Evolutionary conservation across 768 basidiomycete genomes (phyloP).

Genomic region (Trametes punicea): DNA sequence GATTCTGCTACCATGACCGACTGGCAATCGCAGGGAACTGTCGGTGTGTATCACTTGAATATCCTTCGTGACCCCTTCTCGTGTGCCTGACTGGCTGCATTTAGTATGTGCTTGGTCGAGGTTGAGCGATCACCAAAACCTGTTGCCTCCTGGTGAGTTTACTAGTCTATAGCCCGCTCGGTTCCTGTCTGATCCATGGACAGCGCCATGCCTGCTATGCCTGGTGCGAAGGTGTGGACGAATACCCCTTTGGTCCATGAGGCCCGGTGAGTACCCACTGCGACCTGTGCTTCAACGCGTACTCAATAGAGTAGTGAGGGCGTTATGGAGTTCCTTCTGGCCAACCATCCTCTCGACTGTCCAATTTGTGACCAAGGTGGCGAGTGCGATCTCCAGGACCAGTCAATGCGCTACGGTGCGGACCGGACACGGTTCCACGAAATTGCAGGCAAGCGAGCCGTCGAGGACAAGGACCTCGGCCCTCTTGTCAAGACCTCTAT

Average conservation of each 20-base stretch:
- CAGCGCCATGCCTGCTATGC: constrained; percentile 98
- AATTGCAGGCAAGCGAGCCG: constrained; percentile 95
- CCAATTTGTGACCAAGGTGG: constrained; percentile 99
- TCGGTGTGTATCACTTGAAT: constrained; percentile 69
- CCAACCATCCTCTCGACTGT: constrained; percentile 98
- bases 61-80: not conserved
- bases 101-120: constrained; percentile 97
- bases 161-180: not conserved
- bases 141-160: constrained; percentile 80
- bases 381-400: constrained; percentile 98
- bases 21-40: constrained; percentile 98
- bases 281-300: constrained; percentile 13
- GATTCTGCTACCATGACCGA: constrained; percentile 88
- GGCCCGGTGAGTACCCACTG: constrained; percentile 55
- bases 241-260: constrained; percentile 89
- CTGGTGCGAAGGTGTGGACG: constrained; percentile 87
- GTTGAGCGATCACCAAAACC: constrained; percentile 95
- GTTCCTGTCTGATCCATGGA: not conserved
- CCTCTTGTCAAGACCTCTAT: constrained; percentile 98
- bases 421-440: constrained; percentile 99
- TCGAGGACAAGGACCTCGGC: constrained; percentile 97
- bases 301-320: constrained; percentile 61
- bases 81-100: not conserved
- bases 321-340: constrained; percentile 97
- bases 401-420: constrained; percentile 98